These are phyloP conservation scores for Alternaria ethzedia DNA, from an alignment of 2,329 filamentous ascomycete species.

Conservation along the genomic window DNA sequence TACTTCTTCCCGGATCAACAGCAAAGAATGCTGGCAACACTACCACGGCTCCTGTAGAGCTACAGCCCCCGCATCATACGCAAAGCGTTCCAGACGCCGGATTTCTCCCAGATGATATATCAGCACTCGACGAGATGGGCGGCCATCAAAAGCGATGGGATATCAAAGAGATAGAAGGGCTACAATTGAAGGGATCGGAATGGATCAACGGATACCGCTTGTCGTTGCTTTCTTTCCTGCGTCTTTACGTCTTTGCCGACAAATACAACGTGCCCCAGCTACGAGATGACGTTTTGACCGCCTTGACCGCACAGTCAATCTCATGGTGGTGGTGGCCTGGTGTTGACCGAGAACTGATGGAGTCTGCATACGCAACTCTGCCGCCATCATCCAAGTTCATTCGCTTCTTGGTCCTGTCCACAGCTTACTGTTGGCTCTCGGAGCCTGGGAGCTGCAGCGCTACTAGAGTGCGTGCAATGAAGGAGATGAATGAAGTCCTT, in stretches of 20 bases:
- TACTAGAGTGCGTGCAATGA: not conserved
- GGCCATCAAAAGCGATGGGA: too few species aligned
- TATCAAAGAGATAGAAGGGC: not conserved
- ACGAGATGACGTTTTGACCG: not conserved
- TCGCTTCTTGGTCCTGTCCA: not conserved
- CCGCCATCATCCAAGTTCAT: not conserved
- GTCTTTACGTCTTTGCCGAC: not conserved
- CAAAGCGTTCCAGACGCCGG: not conserved
- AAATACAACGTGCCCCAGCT: not conserved
- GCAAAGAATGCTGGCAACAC: not conserved
- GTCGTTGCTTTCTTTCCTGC: not conserved
- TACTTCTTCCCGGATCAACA: not conserved
- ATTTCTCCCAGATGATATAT: fast-evolving
- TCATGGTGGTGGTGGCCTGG: not conserved
- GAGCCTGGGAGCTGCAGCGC: fast-evolving
- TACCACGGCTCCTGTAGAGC: not conserved
- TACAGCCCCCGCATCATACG: not conserved
- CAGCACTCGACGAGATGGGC: not conserved
- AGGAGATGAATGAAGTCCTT: not conserved
- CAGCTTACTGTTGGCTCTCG: not conserved
- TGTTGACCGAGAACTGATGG: fast-evolving
- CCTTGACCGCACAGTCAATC: not conserved
- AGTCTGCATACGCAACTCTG: not conserved
- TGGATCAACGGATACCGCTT: fast-evolving
- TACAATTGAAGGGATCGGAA: too few species aligned